phyloP scores from a whole-genome alignment of 2,329 filamentous ascomycete species.

The Aspergillus bombycis region DNA sequence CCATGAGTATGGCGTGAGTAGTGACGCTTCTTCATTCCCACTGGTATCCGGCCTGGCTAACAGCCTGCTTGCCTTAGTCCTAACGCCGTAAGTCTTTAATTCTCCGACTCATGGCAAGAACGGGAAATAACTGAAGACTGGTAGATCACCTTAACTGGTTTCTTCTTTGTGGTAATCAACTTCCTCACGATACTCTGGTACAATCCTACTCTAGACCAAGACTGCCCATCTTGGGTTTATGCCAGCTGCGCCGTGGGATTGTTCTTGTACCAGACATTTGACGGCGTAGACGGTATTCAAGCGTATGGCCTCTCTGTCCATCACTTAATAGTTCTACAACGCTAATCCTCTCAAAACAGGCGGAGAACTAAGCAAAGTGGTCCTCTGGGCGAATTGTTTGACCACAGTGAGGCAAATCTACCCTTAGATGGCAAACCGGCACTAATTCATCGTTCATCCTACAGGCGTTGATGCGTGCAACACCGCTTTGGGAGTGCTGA shows the following conservation, averaged over 20 bases:
- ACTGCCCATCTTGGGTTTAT: slow-evolving; percentile 96
- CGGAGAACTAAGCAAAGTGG: slow-evolving; percentile 90
- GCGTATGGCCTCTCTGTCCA: slow-evolving; percentile 62
- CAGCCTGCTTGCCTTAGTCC: slow-evolving; percentile 39
- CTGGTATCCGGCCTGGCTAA: slow-evolving; percentile 14
- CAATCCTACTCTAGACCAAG: slow-evolving; percentile 87
- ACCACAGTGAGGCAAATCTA: slow-evolving; percentile 67
- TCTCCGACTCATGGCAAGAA: slow-evolving; percentile 7
- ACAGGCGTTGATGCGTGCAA: slow-evolving; percentile 87
- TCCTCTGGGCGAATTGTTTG: slow-evolving; percentile 92
- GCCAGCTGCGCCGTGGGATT: slow-evolving; percentile 85
- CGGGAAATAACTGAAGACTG: slow-evolving; percentile 17
- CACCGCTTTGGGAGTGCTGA: slow-evolving; percentile 86
- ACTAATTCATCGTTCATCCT: slow-evolving; percentile 8
- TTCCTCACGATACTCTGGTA: slow-evolving; percentile 93
- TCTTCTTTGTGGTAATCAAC: slow-evolving; percentile 86
- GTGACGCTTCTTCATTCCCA: slow-evolving; percentile 4
- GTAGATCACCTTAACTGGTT: slow-evolving; percentile 85
- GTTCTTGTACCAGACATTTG: slow-evolving; percentile 97
- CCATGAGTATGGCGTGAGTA: slow-evolving; percentile 85
- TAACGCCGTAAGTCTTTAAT: slow-evolving; percentile 49
- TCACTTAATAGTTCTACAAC: slow-evolving; percentile 6
- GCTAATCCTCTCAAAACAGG: slow-evolving; percentile 44
- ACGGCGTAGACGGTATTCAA: slow-evolving; percentile 92
- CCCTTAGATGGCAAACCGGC: neutral